These are phyloP conservation scores for Amauroascus niger DNA, from an alignment of 2,329 filamentous ascomycete species.

Conservation along the genomic window DNA sequence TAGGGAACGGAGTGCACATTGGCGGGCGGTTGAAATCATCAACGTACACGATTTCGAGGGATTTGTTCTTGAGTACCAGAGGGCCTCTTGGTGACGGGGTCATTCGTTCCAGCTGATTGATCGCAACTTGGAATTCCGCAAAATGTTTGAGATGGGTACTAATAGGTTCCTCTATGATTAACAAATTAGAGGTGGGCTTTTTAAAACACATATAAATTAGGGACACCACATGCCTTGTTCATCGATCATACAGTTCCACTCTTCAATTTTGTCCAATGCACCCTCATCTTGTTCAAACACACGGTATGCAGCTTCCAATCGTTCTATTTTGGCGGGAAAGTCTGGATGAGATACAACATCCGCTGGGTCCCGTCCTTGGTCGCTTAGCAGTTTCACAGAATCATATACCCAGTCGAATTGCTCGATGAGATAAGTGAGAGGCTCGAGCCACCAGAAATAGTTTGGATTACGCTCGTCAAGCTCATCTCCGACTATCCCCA, in stretches of 20 bases:
- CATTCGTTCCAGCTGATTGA: background rate
- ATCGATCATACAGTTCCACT: background rate
- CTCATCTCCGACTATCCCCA: background rate
- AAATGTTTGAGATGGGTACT: background rate
- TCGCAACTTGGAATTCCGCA: conserved; percentile 3
- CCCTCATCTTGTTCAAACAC: background rate
- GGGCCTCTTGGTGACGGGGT: background rate
- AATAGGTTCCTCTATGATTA: conserved; percentile 1
- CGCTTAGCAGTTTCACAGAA: background rate
- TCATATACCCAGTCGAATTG: conserved; percentile 8
- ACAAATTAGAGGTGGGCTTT: background rate
- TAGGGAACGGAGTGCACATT: background rate
- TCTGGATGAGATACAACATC: background rate
- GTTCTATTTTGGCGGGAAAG: background rate
- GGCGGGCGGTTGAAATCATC: background rate
- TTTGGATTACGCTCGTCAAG: background rate
- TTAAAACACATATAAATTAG: background rate
- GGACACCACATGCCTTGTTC: conserved; percentile 1
- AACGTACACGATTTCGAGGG: conserved; percentile 4
- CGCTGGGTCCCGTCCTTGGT: background rate
- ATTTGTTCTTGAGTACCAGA: background rate
- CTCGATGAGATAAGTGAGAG: conserved; percentile 2
- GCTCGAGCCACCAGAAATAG: background rate
- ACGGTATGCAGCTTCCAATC: background rate
- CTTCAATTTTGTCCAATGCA: background rate